Conservation (phyloP, 805 yeast species). For the Jamesozyma rosinii region DNA sequence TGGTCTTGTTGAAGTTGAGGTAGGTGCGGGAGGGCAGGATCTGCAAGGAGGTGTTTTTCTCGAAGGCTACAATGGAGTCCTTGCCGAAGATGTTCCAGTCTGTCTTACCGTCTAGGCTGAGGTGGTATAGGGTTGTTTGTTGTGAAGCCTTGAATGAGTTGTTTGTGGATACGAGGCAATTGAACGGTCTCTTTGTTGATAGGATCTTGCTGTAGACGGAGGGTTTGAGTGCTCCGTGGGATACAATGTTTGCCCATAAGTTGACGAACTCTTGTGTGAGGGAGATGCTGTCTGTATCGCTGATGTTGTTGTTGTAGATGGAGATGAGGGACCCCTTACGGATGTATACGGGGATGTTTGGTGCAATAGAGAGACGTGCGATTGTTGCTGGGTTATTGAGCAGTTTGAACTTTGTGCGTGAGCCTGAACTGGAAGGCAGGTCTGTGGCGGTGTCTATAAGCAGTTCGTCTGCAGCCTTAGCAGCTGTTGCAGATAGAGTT, state of each 20-base stretch:
- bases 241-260: conserved; percentile 15
- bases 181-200: conserved; percentile 10
- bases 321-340: conserved; percentile 24
- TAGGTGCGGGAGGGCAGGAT: conserved; percentile 4
- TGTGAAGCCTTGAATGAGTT: conserved; percentile 2
- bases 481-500: background rate
- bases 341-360: conserved; percentile 13
- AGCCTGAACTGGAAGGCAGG: conserved; percentile 1
- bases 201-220: conserved; percentile 15
- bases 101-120: conserved; percentile 16
- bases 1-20: conserved; percentile 9
- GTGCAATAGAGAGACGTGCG: conserved; percentile 3
- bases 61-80: conserved; percentile 24
- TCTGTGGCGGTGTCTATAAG: too few relatives aligned
- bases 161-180: conserved; percentile 22
- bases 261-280: conserved; percentile 17
- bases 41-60: conserved; percentile 22
- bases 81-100: conserved; percentile 29
- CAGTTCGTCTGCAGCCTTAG: background rate
- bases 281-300: conserved; percentile 1
- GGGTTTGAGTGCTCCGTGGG: conserved; percentile 14
- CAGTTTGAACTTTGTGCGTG: conserved; percentile 3
- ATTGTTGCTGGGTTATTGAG: conserved; percentile 8
- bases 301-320: conserved; percentile 10
- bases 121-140: conserved; percentile 7